These are phyloP conservation scores for Kuraishia borneana DNA, from an alignment of 805 yeast genomes.

Conservation along the genomic window DNA sequence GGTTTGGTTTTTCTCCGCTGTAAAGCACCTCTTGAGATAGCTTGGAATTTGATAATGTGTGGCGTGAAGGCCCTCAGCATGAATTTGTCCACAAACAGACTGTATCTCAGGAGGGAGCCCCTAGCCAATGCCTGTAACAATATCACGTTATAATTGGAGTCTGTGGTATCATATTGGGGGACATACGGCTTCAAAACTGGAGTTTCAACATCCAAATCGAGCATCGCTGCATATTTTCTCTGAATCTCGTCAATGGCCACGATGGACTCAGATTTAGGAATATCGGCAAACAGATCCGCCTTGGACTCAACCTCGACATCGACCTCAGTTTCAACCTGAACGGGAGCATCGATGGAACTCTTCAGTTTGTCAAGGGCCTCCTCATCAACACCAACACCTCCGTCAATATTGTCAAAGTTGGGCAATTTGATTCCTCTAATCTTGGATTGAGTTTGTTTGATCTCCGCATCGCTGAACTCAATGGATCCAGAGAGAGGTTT, in stretches of 20 bases:
- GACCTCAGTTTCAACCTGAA: conserved; percentile 4
- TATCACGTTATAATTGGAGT: conserved; percentile 6
- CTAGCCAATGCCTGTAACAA: conserved; percentile 59
- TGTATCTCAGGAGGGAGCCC: conserved; percentile 58
- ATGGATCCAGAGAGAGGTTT: conserved; percentile 50
- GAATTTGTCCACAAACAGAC: conserved; percentile 49
- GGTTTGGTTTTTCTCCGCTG: conserved; percentile 8
- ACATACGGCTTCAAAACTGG: conserved; percentile 1
- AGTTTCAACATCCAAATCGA: conserved; percentile 6
- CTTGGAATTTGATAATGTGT: conserved; percentile 36
- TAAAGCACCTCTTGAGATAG: conserved; percentile 40
- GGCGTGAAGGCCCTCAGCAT: conserved; percentile 47
- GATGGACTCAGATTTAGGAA: not conserved
- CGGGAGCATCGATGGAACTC: conserved; percentile 1
- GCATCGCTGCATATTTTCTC: conserved; percentile 13
- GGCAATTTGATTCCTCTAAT: conserved; percentile 62
- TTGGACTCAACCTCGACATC: conserved; percentile 1
- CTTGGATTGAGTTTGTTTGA: conserved; percentile 58
- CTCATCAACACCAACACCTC: conserved; percentile 17
- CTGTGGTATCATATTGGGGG: conserved; percentile 1
- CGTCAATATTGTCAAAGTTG: conserved; percentile 44
- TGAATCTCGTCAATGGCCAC: conserved; percentile 17
- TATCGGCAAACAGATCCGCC: not conserved
- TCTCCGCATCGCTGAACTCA: conserved; percentile 57
- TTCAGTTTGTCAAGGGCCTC: not conserved